phyloP scores from a whole-genome alignment of 1,284 basidiomycete species.

The Austroboletus sp. region DNA sequence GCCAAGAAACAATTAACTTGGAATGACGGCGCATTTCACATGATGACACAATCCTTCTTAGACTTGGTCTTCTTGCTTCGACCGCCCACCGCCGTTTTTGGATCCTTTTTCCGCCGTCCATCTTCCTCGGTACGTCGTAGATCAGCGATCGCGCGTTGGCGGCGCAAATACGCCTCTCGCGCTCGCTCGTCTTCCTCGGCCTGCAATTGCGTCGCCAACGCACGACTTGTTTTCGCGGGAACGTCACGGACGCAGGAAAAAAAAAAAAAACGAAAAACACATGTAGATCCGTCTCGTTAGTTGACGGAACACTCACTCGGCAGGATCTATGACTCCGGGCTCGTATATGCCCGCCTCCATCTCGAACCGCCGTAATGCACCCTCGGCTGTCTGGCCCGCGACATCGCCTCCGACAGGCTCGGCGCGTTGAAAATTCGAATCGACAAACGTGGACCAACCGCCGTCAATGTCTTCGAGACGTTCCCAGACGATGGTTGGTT shows the following conservation, averaged over 20 bases:
- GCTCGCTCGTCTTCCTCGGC: conserved; percentile 62
- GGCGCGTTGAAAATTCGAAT: conserved; percentile 57
- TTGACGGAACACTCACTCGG: conserved; percentile 37
- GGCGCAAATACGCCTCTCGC: conserved; percentile 35
- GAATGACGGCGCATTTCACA: conserved; percentile 30
- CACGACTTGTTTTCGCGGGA: conserved; percentile 37
- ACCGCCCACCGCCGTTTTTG: conserved; percentile 13
- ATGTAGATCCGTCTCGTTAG: too few relatives aligned
- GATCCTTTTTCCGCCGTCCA: conserved; percentile 10
- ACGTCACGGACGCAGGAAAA: not conserved
- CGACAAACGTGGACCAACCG: conserved; percentile 65
- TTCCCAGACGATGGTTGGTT: conserved; percentile 82
- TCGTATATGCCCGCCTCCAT: conserved; percentile 30
- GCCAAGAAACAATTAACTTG: too few relatives aligned
- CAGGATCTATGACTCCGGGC: conserved; percentile 40
- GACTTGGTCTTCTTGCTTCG: conserved; percentile 41
- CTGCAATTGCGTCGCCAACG: conserved; percentile 65
- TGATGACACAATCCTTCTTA: conserved; percentile 49
- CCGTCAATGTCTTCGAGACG: conserved; percentile 83
- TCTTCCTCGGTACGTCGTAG: conserved; percentile 7
- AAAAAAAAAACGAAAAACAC: too few relatives aligned
- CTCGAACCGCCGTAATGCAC: conserved; percentile 44
- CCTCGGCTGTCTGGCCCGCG: conserved; percentile 65
- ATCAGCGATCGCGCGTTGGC: conserved; percentile 31
- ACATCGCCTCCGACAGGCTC: conserved; percentile 73